A percentile compares a stretch with the other conserved stretches of the same genome.
Conservation (phyloP, 2,329 filamentous ascomycete species). For the Aspergillus ibericus region DNA sequence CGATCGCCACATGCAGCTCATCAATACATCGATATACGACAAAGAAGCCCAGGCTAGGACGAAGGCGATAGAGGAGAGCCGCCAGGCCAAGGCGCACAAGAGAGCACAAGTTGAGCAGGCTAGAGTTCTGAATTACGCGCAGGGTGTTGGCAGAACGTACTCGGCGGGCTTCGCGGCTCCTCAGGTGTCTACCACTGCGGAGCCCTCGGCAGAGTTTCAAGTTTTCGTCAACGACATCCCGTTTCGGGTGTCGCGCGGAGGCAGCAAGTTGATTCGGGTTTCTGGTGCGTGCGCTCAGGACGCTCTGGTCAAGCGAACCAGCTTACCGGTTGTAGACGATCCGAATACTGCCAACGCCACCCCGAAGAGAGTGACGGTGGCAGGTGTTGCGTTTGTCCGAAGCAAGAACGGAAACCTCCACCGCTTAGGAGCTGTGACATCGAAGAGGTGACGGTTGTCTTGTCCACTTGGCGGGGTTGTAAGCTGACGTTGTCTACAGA, state of each 20-base stretch:
- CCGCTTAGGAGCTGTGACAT: slow-evolving; percentile 71
- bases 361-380: slow-evolving; percentile 70
- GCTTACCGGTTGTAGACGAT: slow-evolving; percentile 52
- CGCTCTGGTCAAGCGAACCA: slow-evolving; percentile 37
- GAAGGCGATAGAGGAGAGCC: slow-evolving; percentile 71
- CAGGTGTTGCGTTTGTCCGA: slow-evolving; percentile 77
- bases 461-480: slow-evolving; percentile 9
- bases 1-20: slow-evolving; percentile 77
- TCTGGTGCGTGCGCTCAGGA: slow-evolving; percentile 58
- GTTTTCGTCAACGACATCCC: slow-evolving; percentile 69
- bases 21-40: slow-evolving; percentile 76
- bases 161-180: slow-evolving; percentile 20
- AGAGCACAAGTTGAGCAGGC: slow-evolving; percentile 56
- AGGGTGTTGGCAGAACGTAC: slow-evolving; percentile 28
- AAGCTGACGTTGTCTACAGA: slow-evolving; percentile 25
- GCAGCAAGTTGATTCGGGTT: slow-evolving; percentile 77
- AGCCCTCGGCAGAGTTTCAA: slow-evolving; percentile 54
- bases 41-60: slow-evolving; percentile 68
- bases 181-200: slow-evolving; percentile 26
- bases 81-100: slow-evolving; percentile 51
- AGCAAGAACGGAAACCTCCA: slow-evolving; percentile 88
- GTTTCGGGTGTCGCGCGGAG: slow-evolving; percentile 72
- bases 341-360: slow-evolving; percentile 64
- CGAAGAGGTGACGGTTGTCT: slow-evolving; percentile 65
- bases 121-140: slow-evolving; percentile 43